These are phyloP conservation scores for Somion occarium DNA, from an alignment of 1,284 basidiomycete species.

Conservation along the genomic window DNA sequence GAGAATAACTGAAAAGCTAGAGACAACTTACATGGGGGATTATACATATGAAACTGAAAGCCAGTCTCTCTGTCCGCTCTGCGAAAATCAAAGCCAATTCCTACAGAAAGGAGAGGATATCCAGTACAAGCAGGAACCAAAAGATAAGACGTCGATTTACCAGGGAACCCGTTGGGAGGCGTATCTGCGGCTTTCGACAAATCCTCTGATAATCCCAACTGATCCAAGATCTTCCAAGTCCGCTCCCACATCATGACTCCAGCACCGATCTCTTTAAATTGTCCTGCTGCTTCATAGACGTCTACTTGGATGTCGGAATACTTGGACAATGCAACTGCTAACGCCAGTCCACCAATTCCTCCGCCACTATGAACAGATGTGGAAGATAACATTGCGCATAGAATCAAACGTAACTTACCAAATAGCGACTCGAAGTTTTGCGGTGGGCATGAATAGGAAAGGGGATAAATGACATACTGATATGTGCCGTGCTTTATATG, in stretches of 20 bases:
- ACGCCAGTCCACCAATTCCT: slow-evolving; percentile 42
- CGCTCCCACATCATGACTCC: slow-evolving; percentile 43
- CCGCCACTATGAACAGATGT: slow-evolving; percentile 33
- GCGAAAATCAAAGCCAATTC: slow-evolving; percentile 40
- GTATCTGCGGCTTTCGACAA: slow-evolving; percentile 40
- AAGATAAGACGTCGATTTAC: slow-evolving; percentile 19
- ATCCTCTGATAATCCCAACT: slow-evolving; percentile 34
- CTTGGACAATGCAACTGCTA: slow-evolving; percentile 38
- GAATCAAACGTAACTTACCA: not conserved
- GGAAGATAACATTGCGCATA: not conserved
- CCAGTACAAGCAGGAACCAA: slow-evolving; percentile 1
- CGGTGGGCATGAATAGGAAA: not conserved
- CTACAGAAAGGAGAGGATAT: slow-evolving; percentile 18
- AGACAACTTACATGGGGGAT: slow-evolving; percentile 33
- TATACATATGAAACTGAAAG: slow-evolving; percentile 32
- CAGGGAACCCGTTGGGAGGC: slow-evolving; percentile 32
- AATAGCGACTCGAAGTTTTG: slow-evolving; percentile 3
- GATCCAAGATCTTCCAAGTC: slow-evolving; percentile 39
- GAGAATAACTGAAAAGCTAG: not conserved
- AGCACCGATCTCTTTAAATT: slow-evolving; percentile 46
- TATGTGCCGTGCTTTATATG: not conserved
- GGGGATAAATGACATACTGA: not conserved
- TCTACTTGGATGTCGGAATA: slow-evolving; percentile 36
- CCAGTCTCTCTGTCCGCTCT: slow-evolving; percentile 38
- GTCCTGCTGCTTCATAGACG: slow-evolving; percentile 42